A percentile compares a stretch with the other conserved stretches of the same genome.
These are phyloP conservation scores for Monilinia polystroma DNA, from an alignment of 2,329 filamentous ascomycete species.

Conservation along the genomic window DNA sequence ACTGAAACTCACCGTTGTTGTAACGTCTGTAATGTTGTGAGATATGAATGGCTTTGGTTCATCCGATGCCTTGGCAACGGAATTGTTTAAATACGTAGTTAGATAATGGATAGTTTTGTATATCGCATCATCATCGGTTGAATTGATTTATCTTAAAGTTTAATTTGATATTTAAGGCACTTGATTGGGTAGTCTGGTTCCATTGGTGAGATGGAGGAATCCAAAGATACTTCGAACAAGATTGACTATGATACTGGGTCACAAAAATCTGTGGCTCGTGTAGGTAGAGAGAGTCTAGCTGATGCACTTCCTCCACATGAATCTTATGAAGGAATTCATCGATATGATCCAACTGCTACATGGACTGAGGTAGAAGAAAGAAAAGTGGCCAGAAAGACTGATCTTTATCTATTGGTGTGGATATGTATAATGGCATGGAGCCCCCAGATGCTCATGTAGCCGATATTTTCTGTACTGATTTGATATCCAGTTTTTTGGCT, in stretches of 20 bases:
- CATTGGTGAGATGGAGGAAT: neutral
- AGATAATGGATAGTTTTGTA: neutral
- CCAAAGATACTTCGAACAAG: neutral
- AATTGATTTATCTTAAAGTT: neutral
- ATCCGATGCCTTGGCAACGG: neutral
- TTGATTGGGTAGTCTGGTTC: neutral
- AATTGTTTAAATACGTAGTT: neutral
- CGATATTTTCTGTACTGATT: neutral
- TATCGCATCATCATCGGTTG: neutral
- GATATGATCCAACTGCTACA: conserved; percentile 49
- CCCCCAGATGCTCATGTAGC: neutral
- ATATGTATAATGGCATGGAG: conserved; percentile 17
- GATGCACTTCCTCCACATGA: conserved; percentile 20
- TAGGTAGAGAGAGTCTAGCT: neutral
- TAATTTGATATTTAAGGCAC: neutral
- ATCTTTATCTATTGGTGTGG: conserved; percentile 17
- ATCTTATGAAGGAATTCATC: conserved; percentile 18
- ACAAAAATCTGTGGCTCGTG: conserved; percentile 3
- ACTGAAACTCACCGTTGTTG: neutral
- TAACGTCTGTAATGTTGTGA: neutral
- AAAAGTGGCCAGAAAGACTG: conserved; percentile 52
- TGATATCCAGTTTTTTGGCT: conserved; percentile 52
- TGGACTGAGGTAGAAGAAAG: conserved; percentile 60
- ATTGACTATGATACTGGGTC: neutral
- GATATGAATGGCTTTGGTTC: neutral